Base-by-base conservation (phyloP, 129 eudicot genomes). In the Pseudognaphalium luteoalbum region DNA sequence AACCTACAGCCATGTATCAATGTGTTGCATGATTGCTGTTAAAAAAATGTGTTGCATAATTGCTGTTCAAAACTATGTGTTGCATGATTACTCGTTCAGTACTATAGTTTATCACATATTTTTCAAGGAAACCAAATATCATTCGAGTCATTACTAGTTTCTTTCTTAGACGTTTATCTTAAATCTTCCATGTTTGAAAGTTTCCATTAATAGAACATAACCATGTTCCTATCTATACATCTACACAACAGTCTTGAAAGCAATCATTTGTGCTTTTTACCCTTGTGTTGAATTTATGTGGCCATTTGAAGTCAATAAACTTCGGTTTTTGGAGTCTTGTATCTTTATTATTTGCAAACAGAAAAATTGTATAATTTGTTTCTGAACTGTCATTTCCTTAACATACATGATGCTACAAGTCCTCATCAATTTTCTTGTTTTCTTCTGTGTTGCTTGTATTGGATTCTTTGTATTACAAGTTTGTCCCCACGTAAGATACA, bases 391-490 rank as follows among this genome's bases (percentile, higher is more conserved):
- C 62, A 51, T 72, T 66, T 80, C 72, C 57, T 76, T 44, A 70
- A 52, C 61, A 74, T 37, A 66, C 52, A 63, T 75, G 81, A 70
- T 61, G 80, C 74, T 67, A 74, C 84, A 47, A 59, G 57, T 66
- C 80, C 39, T 77, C 79, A 80, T 73, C 71, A 67, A 73, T 32
- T 58, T 70, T 68, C 80, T 63, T 77, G 81, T 79, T 68, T 78
- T 70, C 63, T 76, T 80, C 47, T 80, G 74, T 15, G 8, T 71
- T 72, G 77, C 61, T 76, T 76, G 63, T 33, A 68, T 74, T 80
- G 74, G 85, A 78, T 85, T 80, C 85, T 74, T 81, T 69, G 25
- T 35, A 47, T 73, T 73, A 73, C 51, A 69, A 72, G 21, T 74
- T 76, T 81, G 82, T 58, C 80, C 83, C 74, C 60, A 41, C 76